Conservation (phyloP, 2,329 filamentous ascomycete species). For the Microcyclosporella mali region DNA sequence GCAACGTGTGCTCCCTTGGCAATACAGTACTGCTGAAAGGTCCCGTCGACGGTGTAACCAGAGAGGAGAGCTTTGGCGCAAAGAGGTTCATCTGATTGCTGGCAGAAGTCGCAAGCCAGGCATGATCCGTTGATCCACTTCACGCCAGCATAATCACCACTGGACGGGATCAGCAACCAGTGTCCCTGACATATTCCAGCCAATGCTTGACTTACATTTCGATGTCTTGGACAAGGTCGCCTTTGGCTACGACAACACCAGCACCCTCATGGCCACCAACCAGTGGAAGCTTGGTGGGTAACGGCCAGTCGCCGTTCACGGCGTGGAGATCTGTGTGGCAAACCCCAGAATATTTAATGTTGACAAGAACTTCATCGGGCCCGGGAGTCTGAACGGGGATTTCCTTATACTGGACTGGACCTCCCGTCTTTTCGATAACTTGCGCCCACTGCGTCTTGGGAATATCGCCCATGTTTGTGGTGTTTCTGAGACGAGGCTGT, state of each 20-base stretch:
- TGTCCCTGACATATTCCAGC: too few relatives aligned
- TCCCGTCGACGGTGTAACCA: slow-evolving; percentile 87
- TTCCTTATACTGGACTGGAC: slow-evolving; percentile 64
- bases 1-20: slow-evolving; percentile 82
- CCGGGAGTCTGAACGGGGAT: slow-evolving; percentile 76
- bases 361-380: slow-evolving; percentile 84
- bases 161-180: slow-evolving; percentile 8
- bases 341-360: slow-evolving; percentile 84
- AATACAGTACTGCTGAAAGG: slow-evolving; percentile 88
- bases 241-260: slow-evolving; percentile 73
- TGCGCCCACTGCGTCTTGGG: slow-evolving; percentile 87
- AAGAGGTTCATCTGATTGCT: slow-evolving; percentile 72
- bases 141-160: slow-evolving; percentile 76
- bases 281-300: slow-evolving; percentile 73
- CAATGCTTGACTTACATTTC: slow-evolving; percentile 47
- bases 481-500: slow-evolving; percentile 2
- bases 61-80: slow-evolving; percentile 70
- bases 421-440: slow-evolving; percentile 76
- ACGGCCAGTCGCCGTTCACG: slow-evolving; percentile 83
- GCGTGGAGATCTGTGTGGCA: slow-evolving; percentile 83
- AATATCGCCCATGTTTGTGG: slow-evolving; percentile 44
- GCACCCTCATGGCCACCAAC: slow-evolving; percentile 77
- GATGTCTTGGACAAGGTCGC: slow-evolving; percentile 69
- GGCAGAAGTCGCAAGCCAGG: slow-evolving; percentile 76
- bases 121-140: slow-evolving; percentile 91